phyloP scores from a whole-genome alignment of 768 basidiomycete species.

The Russula sp. region DNA sequence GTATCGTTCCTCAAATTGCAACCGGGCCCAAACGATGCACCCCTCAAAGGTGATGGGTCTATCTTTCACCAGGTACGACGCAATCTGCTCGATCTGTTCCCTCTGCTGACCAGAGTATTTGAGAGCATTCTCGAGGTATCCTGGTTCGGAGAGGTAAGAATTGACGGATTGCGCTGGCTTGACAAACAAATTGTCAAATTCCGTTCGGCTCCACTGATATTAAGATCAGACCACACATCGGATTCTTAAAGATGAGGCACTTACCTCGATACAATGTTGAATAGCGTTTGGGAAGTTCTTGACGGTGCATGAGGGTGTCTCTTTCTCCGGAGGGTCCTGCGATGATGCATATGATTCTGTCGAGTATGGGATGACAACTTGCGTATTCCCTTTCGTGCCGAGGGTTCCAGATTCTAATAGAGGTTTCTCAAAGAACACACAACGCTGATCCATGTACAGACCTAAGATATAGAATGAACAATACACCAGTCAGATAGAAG shows the following conservation, averaged over 20 bases:
- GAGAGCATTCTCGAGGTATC: slow-evolving; percentile 85
- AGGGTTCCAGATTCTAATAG: slow-evolving; percentile 96
- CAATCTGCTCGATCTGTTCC: slow-evolving; percentile 83
- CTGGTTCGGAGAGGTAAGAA: slow-evolving; percentile 93
- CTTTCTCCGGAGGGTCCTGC: slow-evolving; percentile 98
- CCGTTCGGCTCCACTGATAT: slow-evolving; percentile 82
- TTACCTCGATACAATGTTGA: slow-evolving; percentile 92
- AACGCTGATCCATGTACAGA: slow-evolving; percentile 97
- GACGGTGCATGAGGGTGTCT: slow-evolving; percentile 93
- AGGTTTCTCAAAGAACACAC: slow-evolving; percentile 94
- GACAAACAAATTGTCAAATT: slow-evolving; percentile 89
- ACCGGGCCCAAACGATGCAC: slow-evolving; percentile 93
- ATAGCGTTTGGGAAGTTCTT: slow-evolving; percentile 99
- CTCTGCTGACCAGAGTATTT: slow-evolving; percentile 90
- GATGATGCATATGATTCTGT: slow-evolving; percentile 98
- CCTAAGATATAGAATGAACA: slow-evolving; percentile 39
- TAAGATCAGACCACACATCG: slow-evolving; percentile 9
- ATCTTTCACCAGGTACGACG: slow-evolving; percentile 83
- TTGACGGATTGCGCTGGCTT: slow-evolving; percentile 93
- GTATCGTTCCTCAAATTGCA: slow-evolving; percentile 93
- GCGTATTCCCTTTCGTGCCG: slow-evolving; percentile 96
- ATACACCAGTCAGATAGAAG: background rate
- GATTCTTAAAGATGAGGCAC: slow-evolving; percentile 23
- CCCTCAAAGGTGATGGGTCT: slow-evolving; percentile 96
- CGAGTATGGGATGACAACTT: slow-evolving; percentile 88